Evolutionary conservation across 148 eudicot genomes (phyloP).

Genomic region (Vaccinium corymbosum): DNA sequence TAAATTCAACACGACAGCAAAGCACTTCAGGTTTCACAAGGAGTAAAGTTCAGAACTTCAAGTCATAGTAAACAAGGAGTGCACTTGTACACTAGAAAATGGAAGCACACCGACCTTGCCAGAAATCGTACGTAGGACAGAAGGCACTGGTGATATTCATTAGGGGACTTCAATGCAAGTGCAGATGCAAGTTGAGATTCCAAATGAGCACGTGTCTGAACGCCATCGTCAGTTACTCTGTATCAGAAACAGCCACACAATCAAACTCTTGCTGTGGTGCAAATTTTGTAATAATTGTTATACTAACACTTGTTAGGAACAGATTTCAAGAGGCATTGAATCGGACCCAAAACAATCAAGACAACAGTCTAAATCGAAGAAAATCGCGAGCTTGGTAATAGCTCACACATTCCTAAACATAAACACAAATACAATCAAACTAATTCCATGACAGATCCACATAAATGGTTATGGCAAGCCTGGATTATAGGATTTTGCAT

Average conservation of each 20-base stretch:
- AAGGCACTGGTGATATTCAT: constrained; percentile 88
- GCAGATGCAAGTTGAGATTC: constrained; percentile 93
- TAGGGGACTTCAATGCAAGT: constrained; percentile 77
- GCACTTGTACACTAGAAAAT: background rate
- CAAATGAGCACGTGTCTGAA: constrained; percentile 96
- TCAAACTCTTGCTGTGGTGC: background rate
- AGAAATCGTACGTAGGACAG: constrained; percentile 80
- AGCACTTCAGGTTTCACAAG: background rate
- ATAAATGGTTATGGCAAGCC: background rate
- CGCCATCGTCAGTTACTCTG: constrained; percentile 93
- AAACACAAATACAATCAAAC: background rate
- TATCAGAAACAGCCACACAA: constrained; percentile 14
- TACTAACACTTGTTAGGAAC: background rate
- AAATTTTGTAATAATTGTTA: background rate
- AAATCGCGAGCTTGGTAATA: background rate
- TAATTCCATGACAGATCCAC: background rate
- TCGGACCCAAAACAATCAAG: background rate
- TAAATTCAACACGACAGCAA: background rate
- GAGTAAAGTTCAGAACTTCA: background rate
- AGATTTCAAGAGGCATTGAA: background rate
- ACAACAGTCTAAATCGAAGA: background rate
- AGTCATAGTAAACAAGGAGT: constrained; percentile 4
- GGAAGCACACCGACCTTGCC: constrained; percentile 54
- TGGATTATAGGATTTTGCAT: background rate
- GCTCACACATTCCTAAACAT: background rate